A percentile compares a stretch with the other conserved stretches of the same genome.
phyloP scores from a whole-genome alignment of 805 yeast species.

The Monosporozyma siamensis region DNA sequence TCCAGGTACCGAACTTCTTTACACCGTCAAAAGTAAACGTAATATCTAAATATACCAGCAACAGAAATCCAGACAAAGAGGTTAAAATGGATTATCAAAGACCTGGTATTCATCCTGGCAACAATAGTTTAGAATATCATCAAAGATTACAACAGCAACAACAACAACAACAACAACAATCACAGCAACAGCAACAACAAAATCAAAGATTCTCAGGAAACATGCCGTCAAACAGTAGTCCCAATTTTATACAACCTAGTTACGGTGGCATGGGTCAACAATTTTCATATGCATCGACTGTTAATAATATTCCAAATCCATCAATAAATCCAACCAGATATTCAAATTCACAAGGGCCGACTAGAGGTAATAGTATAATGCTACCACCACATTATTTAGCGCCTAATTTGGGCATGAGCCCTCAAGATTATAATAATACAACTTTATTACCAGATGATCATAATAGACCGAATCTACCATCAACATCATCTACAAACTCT shows the following conservation, averaged over 20 bases:
- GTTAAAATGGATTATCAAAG: background rate
- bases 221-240: background rate
- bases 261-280: background rate
- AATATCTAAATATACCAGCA: too few relatives aligned
- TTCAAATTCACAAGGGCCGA: background rate
- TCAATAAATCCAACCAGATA: background rate
- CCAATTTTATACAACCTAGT: background rate
- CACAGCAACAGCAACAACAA: background rate
- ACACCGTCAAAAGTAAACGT: too few relatives aligned
- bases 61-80: background rate
- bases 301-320: background rate
- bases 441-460: background rate
- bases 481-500: slow-evolving; percentile 1
- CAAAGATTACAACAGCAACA: slow-evolving; percentile 1
- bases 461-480: slow-evolving; percentile 21
- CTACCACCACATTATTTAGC: background rate
- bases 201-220: background rate
- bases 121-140: background rate
- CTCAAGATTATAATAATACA: background rate
- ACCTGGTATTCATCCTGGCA: background rate
- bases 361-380: background rate
- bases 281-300: background rate
- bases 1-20: too few relatives aligned
- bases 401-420: background rate
- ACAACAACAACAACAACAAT: slow-evolving; percentile 1